phyloP scores from a whole-genome alignment of 352 stramenopile species.

The Blastocystis sp. region DNA sequence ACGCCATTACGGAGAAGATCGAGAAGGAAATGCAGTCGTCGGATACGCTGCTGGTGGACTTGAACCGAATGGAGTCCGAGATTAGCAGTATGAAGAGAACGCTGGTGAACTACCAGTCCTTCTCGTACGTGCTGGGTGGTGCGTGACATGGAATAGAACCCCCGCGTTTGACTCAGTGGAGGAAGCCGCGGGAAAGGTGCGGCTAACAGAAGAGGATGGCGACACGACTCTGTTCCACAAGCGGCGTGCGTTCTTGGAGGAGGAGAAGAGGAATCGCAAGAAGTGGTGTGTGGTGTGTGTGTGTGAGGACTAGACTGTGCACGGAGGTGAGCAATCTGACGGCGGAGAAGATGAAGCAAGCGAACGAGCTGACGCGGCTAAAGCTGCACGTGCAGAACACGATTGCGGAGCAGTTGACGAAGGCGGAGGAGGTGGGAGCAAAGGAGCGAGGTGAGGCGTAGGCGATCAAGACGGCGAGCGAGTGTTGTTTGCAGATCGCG shows the following conservation, averaged over 20 bases:
- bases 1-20: background rate
- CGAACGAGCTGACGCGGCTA: constrained; percentile 8
- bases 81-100: constrained; percentile 9
- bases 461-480: constrained; percentile 53
- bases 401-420: background rate
- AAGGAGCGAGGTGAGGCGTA: background rate
- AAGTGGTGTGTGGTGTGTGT: background rate
- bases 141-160: constrained; percentile 1
- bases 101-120: constrained; percentile 39
- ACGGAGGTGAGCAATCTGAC: background rate
- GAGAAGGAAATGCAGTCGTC: constrained; percentile 33
- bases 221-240: constrained; percentile 39
- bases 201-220: background rate
- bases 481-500: background rate
- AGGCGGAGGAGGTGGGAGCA: constrained; percentile 23
- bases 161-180: constrained; percentile 34
- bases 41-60: constrained; percentile 18
- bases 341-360: constrained; percentile 17
- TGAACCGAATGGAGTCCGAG: constrained; percentile 51
- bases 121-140: background rate
- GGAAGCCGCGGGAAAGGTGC: background rate
- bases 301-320: background rate
- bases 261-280: constrained; percentile 57
- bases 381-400: constrained; percentile 43
- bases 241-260: background rate